A percentile compares a stretch with the other conserved stretches of the same genome.
Conservation (phyloP, 1,284 basidiomycete species). For the Melampsora larici-populina region DNA sequence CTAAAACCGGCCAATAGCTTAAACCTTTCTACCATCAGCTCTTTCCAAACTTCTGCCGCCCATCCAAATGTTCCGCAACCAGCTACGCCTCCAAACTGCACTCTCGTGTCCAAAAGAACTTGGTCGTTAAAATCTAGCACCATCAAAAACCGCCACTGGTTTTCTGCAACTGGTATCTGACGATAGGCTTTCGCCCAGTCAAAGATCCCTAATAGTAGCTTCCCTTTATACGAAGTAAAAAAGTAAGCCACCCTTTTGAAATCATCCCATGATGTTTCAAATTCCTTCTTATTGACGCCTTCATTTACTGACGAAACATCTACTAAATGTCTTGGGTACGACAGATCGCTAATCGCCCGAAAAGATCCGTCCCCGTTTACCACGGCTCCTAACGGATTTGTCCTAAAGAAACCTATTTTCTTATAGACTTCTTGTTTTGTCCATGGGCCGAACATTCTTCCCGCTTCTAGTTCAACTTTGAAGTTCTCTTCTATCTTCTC, state of each 20-base stretch:
- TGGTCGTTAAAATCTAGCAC: background rate
- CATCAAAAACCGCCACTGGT: background rate
- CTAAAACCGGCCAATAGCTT: background rate
- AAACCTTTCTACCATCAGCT: background rate
- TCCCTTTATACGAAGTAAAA: background rate
- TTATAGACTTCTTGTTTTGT: background rate
- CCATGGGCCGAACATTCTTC: conserved; percentile 9
- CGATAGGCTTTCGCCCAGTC: too few relatives aligned
- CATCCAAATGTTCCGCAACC: conserved; percentile 12
- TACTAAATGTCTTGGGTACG: background rate
- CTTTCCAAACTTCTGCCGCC: conserved; percentile 3
- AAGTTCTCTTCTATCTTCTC: background rate
- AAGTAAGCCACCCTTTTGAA: background rate
- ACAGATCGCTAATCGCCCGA: conserved; percentile 1
- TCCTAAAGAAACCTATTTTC: conserved; percentile 1
- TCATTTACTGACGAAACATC: background rate
- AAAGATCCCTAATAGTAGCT: background rate
- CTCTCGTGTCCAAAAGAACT: background rate
- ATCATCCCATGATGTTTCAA: conserved; percentile 23
- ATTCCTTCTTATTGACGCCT: conserved; percentile 6
- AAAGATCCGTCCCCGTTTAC: conserved; percentile 13
- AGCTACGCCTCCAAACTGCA: background rate
- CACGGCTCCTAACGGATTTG: background rate
- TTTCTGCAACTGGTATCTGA: background rate
- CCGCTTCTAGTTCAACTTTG: background rate